Conservation (phyloP, 2,329 filamentous ascomycete genomes). For the Amylocarpus encephaloides region DNA sequence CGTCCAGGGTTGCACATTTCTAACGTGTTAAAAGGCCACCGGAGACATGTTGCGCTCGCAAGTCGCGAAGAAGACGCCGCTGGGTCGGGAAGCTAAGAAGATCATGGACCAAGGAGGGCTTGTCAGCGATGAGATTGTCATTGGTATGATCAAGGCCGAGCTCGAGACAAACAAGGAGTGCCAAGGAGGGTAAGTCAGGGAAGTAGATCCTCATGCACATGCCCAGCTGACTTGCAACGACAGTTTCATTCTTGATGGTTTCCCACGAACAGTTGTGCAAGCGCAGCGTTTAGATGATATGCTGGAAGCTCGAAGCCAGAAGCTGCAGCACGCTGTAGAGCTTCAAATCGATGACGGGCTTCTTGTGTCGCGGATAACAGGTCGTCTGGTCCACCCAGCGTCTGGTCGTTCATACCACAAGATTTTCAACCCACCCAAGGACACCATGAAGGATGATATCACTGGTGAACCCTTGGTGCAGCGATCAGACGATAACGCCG, state of each 20-base stretch:
- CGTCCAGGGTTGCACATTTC: conserved; percentile 11
- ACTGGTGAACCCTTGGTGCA: conserved; percentile 96
- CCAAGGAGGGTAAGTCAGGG: conserved; percentile 74
- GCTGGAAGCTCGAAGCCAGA: conserved; percentile 71
- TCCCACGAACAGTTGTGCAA: conserved; percentile 93
- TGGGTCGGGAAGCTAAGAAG: conserved; percentile 97
- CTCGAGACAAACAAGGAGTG: conserved; percentile 91
- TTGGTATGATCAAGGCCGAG: conserved; percentile 99
- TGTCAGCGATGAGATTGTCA: conserved; percentile 98
- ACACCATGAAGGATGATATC: conserved; percentile 88
- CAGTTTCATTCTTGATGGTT: conserved; percentile 98
- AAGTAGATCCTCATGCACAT: background rate
- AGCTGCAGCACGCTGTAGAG: conserved; percentile 90
- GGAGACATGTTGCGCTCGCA: conserved; percentile 99
- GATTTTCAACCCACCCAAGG: conserved; percentile 97
- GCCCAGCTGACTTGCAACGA: conserved; percentile 14
- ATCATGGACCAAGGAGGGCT: conserved; percentile 99
- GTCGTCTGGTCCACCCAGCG: conserved; percentile 89
- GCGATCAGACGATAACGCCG: conserved; percentile 94
- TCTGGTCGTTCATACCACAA: conserved; percentile 97
- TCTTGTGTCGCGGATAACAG: conserved; percentile 92
- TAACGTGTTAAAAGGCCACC: conserved; percentile 61
- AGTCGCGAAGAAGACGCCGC: conserved; percentile 91
- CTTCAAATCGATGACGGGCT: conserved; percentile 94
- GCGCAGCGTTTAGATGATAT: conserved; percentile 92